Evolutionary conservation across 1,284 basidiomycete species (phyloP).

Genomic region (Leccinum pachyderme): DNA sequence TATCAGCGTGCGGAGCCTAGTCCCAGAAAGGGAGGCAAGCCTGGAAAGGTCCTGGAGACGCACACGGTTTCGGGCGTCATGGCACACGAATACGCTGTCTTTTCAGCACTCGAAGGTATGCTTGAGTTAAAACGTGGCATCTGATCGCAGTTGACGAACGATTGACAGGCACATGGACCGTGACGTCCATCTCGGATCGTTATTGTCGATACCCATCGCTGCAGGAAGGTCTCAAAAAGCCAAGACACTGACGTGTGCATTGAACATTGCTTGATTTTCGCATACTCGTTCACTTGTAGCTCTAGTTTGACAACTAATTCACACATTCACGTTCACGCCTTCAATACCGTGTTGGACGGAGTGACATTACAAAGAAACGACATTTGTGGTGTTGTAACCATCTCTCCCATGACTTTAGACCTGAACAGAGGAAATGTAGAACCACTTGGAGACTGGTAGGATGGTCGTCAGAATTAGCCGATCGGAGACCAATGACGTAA

Average conservation of each 20-base stretch:
- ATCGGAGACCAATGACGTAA: neutral
- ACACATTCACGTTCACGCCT: neutral
- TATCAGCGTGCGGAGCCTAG: conserved; percentile 79
- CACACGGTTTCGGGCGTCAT: conserved; percentile 83
- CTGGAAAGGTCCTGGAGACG: conserved; percentile 80
- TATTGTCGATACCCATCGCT: conserved; percentile 76
- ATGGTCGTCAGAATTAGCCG: conserved; percentile 31
- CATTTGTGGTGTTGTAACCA: conserved; percentile 2
- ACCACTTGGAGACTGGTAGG: conserved; percentile 79
- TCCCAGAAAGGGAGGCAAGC: conserved; percentile 59
- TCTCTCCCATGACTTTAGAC: conserved; percentile 42
- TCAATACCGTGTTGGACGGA: neutral
- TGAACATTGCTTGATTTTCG: conserved; percentile 9
- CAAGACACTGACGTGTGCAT: conserved; percentile 16
- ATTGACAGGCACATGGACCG: conserved; percentile 79
- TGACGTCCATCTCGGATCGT: conserved; percentile 85
- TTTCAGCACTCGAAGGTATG: conserved; percentile 82
- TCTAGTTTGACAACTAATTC: conserved; percentile 18
- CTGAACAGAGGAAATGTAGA: conserved; percentile 84
- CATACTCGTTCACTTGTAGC: conserved; percentile 34
- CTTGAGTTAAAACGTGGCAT: conserved; percentile 10
- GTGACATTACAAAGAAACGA: conserved; percentile 5
- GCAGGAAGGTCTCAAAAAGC: conserved; percentile 39
- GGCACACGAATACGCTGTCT: conserved; percentile 81
- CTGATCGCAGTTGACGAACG: conserved; percentile 13